Percentiles rank a stretch among this genome's conserved stretches.
Evolutionary conservation across 306 rosid genomes (phyloP).

Genomic region (Lagenaria siceraria): DNA sequence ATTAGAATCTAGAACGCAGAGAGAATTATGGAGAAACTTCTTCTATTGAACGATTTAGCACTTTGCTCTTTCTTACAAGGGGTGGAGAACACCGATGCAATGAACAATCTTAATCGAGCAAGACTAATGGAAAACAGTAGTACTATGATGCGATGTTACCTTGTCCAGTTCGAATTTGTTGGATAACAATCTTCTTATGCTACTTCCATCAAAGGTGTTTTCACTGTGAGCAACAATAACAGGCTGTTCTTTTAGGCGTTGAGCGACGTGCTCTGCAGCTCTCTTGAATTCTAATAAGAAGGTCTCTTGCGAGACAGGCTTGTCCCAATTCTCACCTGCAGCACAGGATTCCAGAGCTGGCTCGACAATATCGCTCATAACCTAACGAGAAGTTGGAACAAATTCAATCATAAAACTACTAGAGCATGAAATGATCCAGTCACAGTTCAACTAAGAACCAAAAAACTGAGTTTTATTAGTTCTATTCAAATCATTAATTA

Average conservation of each 20-base stretch:
- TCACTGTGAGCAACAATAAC: conserved; percentile 91
- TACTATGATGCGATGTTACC: conserved; percentile 23
- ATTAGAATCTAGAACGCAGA: no score
- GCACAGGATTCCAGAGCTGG: conserved; percentile 41
- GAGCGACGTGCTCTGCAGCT: conserved; percentile 39
- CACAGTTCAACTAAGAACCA: neutral
- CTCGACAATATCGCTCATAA: conserved; percentile 50
- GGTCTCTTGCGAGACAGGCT: conserved; percentile 49
- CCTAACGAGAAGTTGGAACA: conserved; percentile 25
- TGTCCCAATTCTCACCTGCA: conserved; percentile 26
- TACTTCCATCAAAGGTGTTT: conserved; percentile 74
- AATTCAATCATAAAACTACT: neutral
- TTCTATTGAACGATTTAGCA: no score
- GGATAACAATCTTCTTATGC: conserved; percentile 54
- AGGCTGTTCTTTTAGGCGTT: conserved; percentile 49
- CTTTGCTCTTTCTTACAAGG: no score
- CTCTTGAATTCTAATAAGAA: conserved; percentile 64
- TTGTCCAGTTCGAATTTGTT: conserved; percentile 90
- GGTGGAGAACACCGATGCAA: neutral
- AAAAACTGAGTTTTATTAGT: neutral
- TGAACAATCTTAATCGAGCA: neutral
- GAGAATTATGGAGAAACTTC: no score
- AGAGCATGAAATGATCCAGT: neutral
- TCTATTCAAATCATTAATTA: conserved; percentile 17
- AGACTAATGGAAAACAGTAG: neutral